Evolutionary conservation across 768 basidiomycete species (phyloP).

Genomic region (Rhodotorula diobovata): DNA sequence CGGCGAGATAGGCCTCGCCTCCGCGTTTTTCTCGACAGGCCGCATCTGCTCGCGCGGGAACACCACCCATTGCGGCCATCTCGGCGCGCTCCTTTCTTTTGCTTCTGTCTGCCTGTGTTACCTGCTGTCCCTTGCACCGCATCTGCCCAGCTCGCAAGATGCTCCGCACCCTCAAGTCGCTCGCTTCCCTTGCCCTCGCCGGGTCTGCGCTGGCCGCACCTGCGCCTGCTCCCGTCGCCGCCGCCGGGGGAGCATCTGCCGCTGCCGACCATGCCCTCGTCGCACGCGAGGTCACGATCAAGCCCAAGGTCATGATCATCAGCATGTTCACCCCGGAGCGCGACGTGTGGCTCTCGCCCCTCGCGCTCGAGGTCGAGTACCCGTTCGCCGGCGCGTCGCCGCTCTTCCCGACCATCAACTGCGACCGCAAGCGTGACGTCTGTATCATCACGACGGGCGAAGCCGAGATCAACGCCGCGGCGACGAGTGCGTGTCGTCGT

Average conservation of each 20-base stretch:
- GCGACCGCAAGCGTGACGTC: constrained; percentile 46
- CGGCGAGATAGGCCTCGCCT: too few relatives aligned
- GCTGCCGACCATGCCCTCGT: not conserved
- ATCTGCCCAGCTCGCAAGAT: not conserved
- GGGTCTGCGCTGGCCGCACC: constrained; percentile 15
- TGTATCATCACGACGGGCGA: constrained; percentile 47
- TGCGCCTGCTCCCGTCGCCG: not conserved
- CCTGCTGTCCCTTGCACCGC: not conserved
- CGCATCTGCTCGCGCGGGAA: too few relatives aligned
- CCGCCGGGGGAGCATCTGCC: too few relatives aligned
- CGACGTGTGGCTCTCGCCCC: constrained; percentile 43
- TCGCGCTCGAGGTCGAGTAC: constrained; percentile 47
- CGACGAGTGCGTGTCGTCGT: constrained; percentile 37
- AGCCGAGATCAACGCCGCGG: constrained; percentile 53
- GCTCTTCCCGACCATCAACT: constrained; percentile 49
- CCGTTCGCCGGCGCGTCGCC: constrained; percentile 47
- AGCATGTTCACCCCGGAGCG: constrained; percentile 43
- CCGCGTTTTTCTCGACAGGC: too few relatives aligned
- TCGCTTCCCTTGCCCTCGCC: constrained; percentile 11
- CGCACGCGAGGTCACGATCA: constrained; percentile 3
- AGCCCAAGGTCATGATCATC: constrained; percentile 44
- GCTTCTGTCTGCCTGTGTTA: not conserved
- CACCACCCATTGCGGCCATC: too few relatives aligned
- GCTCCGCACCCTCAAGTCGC: constrained; percentile 3
- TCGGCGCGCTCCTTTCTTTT: too few relatives aligned